Evolutionary conservation across 345 rosid genomes (phyloP).

Genomic region (Cochlearia excelsa): DNA sequence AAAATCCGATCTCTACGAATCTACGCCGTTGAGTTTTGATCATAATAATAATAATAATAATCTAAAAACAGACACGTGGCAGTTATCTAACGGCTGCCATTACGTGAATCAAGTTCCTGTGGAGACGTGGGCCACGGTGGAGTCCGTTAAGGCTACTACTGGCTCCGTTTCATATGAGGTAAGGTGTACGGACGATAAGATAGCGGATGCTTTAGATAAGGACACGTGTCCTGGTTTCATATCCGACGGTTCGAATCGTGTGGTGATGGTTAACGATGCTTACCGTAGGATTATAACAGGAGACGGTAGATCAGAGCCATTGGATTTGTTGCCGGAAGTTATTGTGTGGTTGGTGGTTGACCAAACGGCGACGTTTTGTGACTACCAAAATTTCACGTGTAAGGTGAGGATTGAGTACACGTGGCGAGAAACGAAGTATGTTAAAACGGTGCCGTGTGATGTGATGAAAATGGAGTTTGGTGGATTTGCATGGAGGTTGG

Average conservation of each 20-base stretch:
- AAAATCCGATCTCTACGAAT: no score
- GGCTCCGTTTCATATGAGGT: constrained; percentile 33
- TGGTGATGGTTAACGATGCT: constrained; percentile 50
- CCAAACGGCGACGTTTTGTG: constrained; percentile 29
- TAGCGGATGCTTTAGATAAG: constrained; percentile 27
- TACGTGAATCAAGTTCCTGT: constrained; percentile 10
- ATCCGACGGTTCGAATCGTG: constrained; percentile 41
- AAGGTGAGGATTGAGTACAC: constrained; percentile 41
- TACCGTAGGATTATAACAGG: constrained; percentile 41
- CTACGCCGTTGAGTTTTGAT: constrained; percentile 34
- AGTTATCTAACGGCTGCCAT: constrained; percentile 16
- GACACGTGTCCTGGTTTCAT: constrained; percentile 55
- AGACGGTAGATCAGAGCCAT: constrained; percentile 9
- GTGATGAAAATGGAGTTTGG: constrained; percentile 58
- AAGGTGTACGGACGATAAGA: constrained; percentile 40
- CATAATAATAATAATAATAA: constrained; percentile 5
- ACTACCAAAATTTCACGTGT: constrained; percentile 40
- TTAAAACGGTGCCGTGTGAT: constrained; percentile 50
- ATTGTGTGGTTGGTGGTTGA: constrained; percentile 40
- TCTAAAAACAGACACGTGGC: constrained; percentile 17
- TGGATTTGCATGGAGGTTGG: constrained; percentile 67
- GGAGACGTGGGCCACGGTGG: constrained; percentile 54
- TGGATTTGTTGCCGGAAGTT: constrained; percentile 29
- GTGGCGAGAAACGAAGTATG: constrained; percentile 31
- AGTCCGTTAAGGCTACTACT: constrained; percentile 39